These are phyloP conservation scores for Sphaerosporella brunnea DNA, from an alignment of 495 filamentous ascomycete species.

Conservation along the genomic window DNA sequence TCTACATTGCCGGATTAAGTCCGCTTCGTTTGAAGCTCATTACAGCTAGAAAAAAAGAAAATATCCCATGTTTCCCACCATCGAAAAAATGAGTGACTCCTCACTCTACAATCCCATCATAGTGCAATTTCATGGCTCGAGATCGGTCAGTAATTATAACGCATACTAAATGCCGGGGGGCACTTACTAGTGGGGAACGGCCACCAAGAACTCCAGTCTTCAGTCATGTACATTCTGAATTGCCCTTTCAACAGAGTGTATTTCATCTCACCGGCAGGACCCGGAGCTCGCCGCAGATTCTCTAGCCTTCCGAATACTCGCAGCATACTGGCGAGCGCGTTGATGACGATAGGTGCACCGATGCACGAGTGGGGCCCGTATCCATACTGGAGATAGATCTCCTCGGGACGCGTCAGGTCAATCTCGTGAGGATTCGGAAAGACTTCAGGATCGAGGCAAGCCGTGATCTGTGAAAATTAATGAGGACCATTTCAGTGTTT, in stretches of 20 bases:
- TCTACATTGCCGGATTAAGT: no score
- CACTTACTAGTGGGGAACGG: neutral
- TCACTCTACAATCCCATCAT: conserved; percentile 5
- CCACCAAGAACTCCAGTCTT: neutral
- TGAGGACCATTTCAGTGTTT: no score
- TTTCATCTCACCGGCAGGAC: neutral
- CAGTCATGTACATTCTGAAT: neutral
- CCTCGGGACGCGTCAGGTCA: neutral
- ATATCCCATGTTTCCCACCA: no score
- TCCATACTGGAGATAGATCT: neutral
- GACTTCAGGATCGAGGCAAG: neutral
- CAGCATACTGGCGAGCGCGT: neutral
- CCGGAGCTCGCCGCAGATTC: neutral
- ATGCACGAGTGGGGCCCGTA: neutral
- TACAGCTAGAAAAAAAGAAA: no score
- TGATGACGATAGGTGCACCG: neutral
- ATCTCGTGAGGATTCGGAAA: conserved; percentile 1
- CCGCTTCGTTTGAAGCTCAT: no score
- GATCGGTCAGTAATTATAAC: neutral
- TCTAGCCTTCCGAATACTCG: neutral
- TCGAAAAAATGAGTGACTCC: no score
- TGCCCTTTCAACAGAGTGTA: neutral
- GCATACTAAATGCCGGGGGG: neutral
- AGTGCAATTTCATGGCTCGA: conserved; percentile 13
- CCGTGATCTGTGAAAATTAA: neutral